phyloP scores from a whole-genome alignment of 2,329 filamentous ascomycete species.

The Ophiosphaerella narmari region DNA sequence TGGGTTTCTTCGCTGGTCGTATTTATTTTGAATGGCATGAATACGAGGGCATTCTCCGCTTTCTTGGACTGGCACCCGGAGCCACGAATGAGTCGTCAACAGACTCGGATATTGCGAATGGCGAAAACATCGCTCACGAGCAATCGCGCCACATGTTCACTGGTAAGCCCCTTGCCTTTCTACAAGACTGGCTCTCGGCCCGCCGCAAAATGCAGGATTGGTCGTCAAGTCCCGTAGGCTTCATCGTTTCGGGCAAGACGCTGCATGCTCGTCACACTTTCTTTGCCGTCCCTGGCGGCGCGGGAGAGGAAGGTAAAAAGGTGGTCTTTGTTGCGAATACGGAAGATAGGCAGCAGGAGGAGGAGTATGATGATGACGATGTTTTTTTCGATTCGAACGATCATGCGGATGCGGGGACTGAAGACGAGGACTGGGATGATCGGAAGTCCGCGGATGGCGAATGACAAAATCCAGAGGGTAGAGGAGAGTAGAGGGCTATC shows the following conservation, averaged over 20 bases:
- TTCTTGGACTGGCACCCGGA: slow-evolving; percentile 5
- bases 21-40: slow-evolving; percentile 63
- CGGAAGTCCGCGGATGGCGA: too few relatives aligned
- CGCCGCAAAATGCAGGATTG: slow-evolving; percentile 63
- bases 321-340: neutral
- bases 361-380: too few relatives aligned
- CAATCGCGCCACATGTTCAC: slow-evolving; percentile 17
- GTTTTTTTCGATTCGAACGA: too few relatives aligned
- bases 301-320: neutral
- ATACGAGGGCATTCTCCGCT: slow-evolving; percentile 25
- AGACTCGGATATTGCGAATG: neutral
- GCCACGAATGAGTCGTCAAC: too few relatives aligned
- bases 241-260: slow-evolving; percentile 58
- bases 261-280: slow-evolving; percentile 58
- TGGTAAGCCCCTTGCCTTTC: slow-evolving; percentile 35
- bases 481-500: too few relatives aligned
- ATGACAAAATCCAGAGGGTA: too few relatives aligned
- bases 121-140: slow-evolving; percentile 1
- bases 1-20: slow-evolving; percentile 65
- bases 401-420: too few relatives aligned
- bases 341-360: neutral
- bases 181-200: slow-evolving; percentile 62
- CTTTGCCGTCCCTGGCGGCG: slow-evolving; percentile 43
- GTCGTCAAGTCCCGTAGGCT: slow-evolving; percentile 64
- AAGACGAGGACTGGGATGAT: too few relatives aligned